Evolutionary conservation across 805 yeast genomes (phyloP).

Genomic region (Candida adriatica): DNA sequence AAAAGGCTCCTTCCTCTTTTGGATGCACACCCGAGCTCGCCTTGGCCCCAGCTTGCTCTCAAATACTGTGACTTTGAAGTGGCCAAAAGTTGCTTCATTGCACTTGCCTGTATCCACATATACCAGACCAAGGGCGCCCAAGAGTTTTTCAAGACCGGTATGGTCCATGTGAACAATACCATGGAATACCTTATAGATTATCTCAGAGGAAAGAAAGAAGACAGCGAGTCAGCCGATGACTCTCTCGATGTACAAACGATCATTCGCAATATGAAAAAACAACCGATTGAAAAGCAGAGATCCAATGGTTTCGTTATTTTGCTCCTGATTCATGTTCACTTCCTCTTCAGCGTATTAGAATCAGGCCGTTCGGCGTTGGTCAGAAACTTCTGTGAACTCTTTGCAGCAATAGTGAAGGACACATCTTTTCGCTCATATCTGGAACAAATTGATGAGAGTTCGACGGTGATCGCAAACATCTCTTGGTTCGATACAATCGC

Average conservation of each 20-base stretch:
- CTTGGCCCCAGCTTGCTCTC: constrained; percentile 55
- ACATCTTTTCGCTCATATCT: constrained; percentile 35
- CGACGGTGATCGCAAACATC: constrained; percentile 41
- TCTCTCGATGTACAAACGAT: constrained; percentile 28
- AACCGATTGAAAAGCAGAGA: constrained; percentile 29
- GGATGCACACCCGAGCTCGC: constrained; percentile 55
- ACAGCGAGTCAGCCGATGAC: constrained; percentile 11
- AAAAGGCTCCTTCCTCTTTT: constrained; percentile 43
- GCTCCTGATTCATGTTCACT: constrained; percentile 46
- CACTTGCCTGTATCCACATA: constrained; percentile 50
- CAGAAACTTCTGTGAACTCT: constrained; percentile 41
- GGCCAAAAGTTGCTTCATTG: constrained; percentile 51
- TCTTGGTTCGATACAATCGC: constrained; percentile 57
- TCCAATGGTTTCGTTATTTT: constrained; percentile 41
- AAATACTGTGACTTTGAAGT: constrained; percentile 51
- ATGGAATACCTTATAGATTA: constrained; percentile 47
- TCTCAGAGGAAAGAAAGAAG: constrained; percentile 26
- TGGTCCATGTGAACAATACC: constrained; percentile 47
- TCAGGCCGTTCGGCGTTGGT: constrained; percentile 47
- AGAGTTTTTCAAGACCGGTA: constrained; percentile 45
- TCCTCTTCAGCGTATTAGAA: constrained; percentile 46
- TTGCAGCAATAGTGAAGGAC: constrained; percentile 43
- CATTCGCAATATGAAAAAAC: constrained; percentile 30
- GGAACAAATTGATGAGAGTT: constrained; percentile 41
- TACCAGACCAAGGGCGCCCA: constrained; percentile 47